Base-by-base conservation (phyloP, 148 eudicot species). In the Persicaria tinctoria region DNA sequence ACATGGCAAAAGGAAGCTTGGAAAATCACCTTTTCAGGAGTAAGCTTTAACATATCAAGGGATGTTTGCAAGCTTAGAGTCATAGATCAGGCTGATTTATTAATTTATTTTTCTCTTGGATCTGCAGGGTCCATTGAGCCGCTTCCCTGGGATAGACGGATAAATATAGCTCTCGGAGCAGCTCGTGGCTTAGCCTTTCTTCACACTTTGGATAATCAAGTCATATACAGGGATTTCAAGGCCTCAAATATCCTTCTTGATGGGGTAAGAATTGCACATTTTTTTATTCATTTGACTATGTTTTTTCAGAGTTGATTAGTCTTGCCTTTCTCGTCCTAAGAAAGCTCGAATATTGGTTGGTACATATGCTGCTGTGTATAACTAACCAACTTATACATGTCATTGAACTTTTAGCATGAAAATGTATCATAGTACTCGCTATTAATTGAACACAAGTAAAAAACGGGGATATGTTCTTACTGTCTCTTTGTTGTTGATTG, bases 11-110 rank as follows among this genome's bases (percentile, higher is more conserved):
- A 70, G 91, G 91, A 72, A 87, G 87, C 80, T 85, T 85, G 83
- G 89, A 85, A 76, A 82, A 85, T 66, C 91, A 87, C 82, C 88
- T 87, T 66, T 87, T 87, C 75, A 75, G 86, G 76, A 78, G 91
- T 85, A 87, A 77, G 87, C 68, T 70, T 7, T 20, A 18, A 4
- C 55, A 9, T 1, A 47, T 70, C 17, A 12, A 64, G 70, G 41
- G 16, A 16, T 70, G 27, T 48, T 17, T 14, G 16, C 11, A 47
- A 70, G 41, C 27, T 46, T 70, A 64, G 70, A 64, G 1, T 64
- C 70, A 41, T 18, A 46, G 14, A 17, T 23, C 4, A 46, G 17
- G 38, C 55, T 70, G 54, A 10, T 46, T 70, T 18, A 7, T 46
- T 8, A 0, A 4, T 6, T 7, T 14, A 20, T 20, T 20, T 18